Percentiles rank a stretch among this genome's conserved stretches.
Evolutionary conservation across 805 yeast genomes (phyloP).

Genomic region (Wickerhamiella kazuoi): DNA sequence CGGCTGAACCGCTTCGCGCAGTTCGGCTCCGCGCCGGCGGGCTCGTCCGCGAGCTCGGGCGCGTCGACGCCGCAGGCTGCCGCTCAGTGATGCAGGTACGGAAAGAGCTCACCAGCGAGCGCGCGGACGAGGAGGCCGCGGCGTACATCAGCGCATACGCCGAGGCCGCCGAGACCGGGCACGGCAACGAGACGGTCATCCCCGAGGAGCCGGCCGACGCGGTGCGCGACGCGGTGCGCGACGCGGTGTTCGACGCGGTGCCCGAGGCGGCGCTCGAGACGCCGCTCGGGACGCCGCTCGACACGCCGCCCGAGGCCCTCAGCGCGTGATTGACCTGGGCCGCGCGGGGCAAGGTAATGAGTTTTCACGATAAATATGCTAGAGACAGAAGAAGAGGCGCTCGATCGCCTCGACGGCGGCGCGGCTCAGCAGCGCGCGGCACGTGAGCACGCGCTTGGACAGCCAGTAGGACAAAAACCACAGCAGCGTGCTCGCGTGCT

Average conservation of each 20-base stretch:
- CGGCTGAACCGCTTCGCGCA: slow-evolving; percentile 1
- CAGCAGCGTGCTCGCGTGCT: background rate
- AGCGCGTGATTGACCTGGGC: too few relatives aligned
- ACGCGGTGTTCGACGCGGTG: too few relatives aligned
- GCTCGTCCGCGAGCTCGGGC: too few relatives aligned
- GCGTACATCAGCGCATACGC: background rate
- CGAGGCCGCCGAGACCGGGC: background rate
- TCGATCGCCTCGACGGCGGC: background rate
- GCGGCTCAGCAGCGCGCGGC: background rate
- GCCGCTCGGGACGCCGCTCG: too few relatives aligned
- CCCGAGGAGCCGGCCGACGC: too few relatives aligned
- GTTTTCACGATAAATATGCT: background rate
- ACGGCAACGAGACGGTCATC: too few relatives aligned
- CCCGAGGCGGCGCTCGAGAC: too few relatives aligned
- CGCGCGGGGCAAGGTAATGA: too few relatives aligned
- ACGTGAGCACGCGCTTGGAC: background rate
- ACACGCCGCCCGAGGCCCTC: too few relatives aligned
- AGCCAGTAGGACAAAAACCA: background rate
- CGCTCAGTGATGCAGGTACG: slow-evolving; percentile 89
- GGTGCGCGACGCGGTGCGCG: too few relatives aligned
- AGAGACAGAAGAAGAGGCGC: background rate
- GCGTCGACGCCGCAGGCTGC: slow-evolving; percentile 97
- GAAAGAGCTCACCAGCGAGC: slow-evolving; percentile 39
- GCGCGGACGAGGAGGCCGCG: background rate
- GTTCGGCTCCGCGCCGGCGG: background rate